Base-by-base conservation (phyloP, 108 stramenopile species). In the Cyclotella distinguenda region DNA sequence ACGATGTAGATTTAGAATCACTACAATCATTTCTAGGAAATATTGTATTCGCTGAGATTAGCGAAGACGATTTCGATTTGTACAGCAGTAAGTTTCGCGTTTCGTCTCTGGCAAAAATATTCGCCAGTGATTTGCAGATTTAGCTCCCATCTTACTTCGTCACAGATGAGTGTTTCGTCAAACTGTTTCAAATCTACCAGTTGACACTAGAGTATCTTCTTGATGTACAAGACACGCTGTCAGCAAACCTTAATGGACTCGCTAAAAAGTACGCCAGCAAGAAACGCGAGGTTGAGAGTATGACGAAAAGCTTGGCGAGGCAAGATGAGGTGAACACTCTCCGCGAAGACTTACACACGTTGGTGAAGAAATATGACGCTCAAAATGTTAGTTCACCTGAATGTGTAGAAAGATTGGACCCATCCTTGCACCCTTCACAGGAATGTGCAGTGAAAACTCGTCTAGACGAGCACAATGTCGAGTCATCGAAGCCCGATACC, bases 171-270 rank as follows among this genome's bases (percentile, higher is more conserved):
- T 69, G 58, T 54, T 77, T 89, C 42, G 72, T 87, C 8, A 83
- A 86, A 50, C 60, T 89, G 11, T 84, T 87, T 43, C 70, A 66
- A 18, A 44, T 86, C 13, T 35, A 77, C 44, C 87, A 89, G 50
- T 45, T 87, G 28, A 79, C 79, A 26, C 40, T 89, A 30, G 87
- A 89, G 54, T 84, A 87, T 56, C 46, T 85, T 13, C 39, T 85
- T 12, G 62, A 81, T 38, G 82, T 74, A 3, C 82, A 79, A 53
- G 82, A 82, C 34, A 79, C 82, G 12, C 77, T 89, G 3, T 52
- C 79, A 5, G 49, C 40, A 8, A 83, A 80, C 25, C 62, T 89
- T 21, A 83, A 84, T 74, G 50, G 45, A 10, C 32, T 79, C 21
- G 40, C 56, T 3, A 57, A 78, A 48, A 82, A 75, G 53, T 78